Percentiles rank a stretch among this genome's conserved stretches.
phyloP scores from a whole-genome alignment of 805 yeast species.

The Hanseniaspora osmophila region DNA sequence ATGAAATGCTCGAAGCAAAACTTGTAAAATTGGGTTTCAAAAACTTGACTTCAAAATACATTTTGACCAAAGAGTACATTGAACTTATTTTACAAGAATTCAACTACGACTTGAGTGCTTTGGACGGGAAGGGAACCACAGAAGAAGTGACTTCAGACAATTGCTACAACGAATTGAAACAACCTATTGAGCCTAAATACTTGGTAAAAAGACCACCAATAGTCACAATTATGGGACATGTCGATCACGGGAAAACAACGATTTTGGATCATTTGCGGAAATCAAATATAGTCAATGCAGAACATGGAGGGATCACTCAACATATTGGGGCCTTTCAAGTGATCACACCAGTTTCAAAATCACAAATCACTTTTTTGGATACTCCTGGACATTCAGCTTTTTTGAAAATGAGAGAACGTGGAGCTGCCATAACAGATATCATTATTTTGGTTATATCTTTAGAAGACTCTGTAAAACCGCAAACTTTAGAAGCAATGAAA shows the following conservation, averaged over 20 bases:
- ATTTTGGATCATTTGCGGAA: conserved; percentile 76
- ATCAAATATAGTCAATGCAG: conserved; percentile 69
- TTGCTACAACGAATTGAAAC: conserved; percentile 47
- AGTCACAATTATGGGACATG: conserved; percentile 97
- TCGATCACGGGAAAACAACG: conserved; percentile 96
- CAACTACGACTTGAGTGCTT: conserved; percentile 43
- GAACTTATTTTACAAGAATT: conserved; percentile 78
- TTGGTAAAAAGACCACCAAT: conserved; percentile 74
- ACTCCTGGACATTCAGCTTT: conserved; percentile 98
- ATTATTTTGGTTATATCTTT: conserved; percentile 90
- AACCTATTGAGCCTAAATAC: conserved; percentile 32
- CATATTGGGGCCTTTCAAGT: conserved; percentile 96
- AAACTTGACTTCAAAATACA: conserved; percentile 51
- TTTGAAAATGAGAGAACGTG: conserved; percentile 89
- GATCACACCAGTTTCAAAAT: conserved; percentile 57
- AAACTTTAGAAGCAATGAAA: conserved; percentile 86
- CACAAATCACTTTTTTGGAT: conserved; percentile 76
- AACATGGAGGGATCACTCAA: conserved; percentile 94
- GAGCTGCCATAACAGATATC: conserved; percentile 87
- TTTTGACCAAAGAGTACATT: conserved; percentile 77
- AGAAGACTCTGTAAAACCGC: conserved; percentile 96
- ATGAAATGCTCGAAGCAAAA: conserved; percentile 42
- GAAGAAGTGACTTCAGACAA: conserved; percentile 35
- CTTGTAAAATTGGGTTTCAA: conserved; percentile 63
- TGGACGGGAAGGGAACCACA: conserved; percentile 6